Evolutionary conservation across 495 filamentous ascomycete genomes (phyloP).

Genomic region (Xylaria longipes): DNA sequence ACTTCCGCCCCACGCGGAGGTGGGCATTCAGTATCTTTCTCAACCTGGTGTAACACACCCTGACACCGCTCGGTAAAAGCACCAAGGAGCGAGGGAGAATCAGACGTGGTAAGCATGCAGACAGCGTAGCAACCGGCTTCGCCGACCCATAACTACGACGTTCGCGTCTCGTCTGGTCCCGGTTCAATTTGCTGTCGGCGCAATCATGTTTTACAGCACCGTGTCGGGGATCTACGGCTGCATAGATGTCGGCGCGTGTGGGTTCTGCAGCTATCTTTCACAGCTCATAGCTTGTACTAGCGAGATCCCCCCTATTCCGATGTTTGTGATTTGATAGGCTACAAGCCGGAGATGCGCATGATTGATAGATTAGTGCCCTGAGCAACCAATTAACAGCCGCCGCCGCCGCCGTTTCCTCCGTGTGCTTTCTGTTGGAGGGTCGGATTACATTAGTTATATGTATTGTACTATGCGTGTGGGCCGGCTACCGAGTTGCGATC

Average conservation of each 20-base stretch:
- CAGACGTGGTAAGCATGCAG: neutral
- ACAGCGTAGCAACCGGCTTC: constrained; percentile 16
- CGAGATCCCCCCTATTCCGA: neutral
- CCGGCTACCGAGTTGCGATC: constrained; percentile 10
- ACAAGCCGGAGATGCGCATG: constrained; percentile 9
- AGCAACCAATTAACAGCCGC: neutral
- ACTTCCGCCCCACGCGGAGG: constrained; percentile 1
- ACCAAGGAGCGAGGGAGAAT: neutral
- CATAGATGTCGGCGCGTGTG: neutral
- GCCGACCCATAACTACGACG: constrained; percentile 7
- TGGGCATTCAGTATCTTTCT: neutral
- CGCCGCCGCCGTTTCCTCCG: neutral
- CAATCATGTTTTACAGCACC: neutral
- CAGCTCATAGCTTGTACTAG: constrained; percentile 1
- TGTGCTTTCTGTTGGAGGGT: neutral
- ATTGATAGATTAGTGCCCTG: neutral
- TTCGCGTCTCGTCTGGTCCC: neutral
- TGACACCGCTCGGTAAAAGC: constrained; percentile 3
- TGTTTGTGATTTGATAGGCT: constrained; percentile 21
- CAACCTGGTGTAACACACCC: constrained; percentile 3
- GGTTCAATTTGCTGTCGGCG: neutral
- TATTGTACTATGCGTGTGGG: constrained; percentile 1
- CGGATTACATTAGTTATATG: neutral
- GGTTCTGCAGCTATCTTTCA: neutral
- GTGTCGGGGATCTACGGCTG: neutral